A percentile compares a stretch with the other conserved stretches of the same genome.
These are phyloP conservation scores for Penicillium fimorum DNA, from an alignment of 495 filamentous ascomycete species.

Conservation along the genomic window DNA sequence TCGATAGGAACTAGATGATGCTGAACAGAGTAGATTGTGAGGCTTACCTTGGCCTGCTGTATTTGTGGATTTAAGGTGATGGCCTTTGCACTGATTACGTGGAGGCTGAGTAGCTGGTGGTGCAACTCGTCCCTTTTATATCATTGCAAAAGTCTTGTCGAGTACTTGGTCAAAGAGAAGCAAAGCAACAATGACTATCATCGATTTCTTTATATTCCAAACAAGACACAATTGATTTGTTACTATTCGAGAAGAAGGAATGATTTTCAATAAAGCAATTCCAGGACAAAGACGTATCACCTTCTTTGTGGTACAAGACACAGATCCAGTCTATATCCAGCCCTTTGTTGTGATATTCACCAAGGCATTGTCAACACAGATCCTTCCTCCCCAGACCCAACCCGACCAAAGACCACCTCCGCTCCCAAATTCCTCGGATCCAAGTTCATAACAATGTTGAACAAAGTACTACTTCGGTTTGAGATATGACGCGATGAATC, in stretches of 20 bases:
- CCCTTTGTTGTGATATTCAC: constrained; percentile 3
- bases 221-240: not conserved
- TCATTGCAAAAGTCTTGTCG: not conserved
- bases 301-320: not conserved
- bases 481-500: constrained; percentile 22
- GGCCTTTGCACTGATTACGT: not conserved
- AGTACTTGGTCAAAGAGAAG: not conserved
- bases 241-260: not conserved
- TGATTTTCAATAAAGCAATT: not conserved
- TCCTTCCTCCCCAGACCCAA: constrained; percentile 31
- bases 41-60: not conserved
- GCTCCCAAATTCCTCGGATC: constrained; percentile 23
- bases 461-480: constrained; percentile 26
- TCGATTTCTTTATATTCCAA: not conserved
- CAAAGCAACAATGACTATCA: not conserved
- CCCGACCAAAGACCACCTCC: constrained; percentile 35
- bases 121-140: not conserved
- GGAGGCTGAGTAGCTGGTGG: not conserved
- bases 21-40: not conserved
- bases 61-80: not conserved
- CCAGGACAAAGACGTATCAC: not conserved
- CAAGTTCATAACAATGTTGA: constrained; percentile 44
- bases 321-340: not conserved
- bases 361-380: constrained; percentile 33
- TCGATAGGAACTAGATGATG: not conserved